These are phyloP conservation scores for Arthromyces matolae DNA, from an alignment of 768 basidiomycete species.

Conservation along the genomic window DNA sequence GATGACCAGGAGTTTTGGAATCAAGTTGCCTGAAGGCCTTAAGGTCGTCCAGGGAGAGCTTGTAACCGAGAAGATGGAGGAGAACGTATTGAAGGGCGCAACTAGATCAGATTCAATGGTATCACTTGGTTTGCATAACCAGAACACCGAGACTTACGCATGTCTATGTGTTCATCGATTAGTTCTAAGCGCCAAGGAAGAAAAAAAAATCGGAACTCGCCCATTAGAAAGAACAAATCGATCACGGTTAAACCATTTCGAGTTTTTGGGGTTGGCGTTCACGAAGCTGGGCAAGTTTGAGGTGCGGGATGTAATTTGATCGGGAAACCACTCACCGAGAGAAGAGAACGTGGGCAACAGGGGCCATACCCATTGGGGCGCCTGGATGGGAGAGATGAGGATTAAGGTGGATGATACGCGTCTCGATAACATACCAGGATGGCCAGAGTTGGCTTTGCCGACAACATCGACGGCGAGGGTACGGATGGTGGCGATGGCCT, in stretches of 20 bases:
- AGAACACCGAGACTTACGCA: conserved; percentile 58
- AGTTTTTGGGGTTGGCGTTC: conserved; percentile 83
- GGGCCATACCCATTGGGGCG: conserved; percentile 94
- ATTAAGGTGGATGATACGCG: conserved; percentile 3
- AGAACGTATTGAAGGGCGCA: conserved; percentile 93
- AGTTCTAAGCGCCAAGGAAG: conserved; percentile 5
- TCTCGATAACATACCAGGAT: conserved; percentile 56
- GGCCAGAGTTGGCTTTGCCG: conserved; percentile 89
- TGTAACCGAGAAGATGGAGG: conserved; percentile 89
- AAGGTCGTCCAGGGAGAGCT: conserved; percentile 87
- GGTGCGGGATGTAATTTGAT: background rate
- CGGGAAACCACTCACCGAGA: conserved; percentile 45
- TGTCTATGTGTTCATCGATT: conserved; percentile 45
- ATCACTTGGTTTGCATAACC: background rate
- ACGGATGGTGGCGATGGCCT: conserved; percentile 69
- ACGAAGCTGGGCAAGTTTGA: conserved; percentile 54
- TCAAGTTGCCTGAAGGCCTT: conserved; percentile 90
- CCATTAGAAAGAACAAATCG: conserved; percentile 96
- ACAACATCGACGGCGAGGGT: conserved; percentile 75
- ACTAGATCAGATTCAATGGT: conserved; percentile 34
- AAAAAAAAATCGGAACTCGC: conserved; percentile 37
- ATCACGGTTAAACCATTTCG: conserved; percentile 95
- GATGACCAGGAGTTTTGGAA: conserved; percentile 91
- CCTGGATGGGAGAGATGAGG: conserved; percentile 39
- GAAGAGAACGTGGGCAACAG: conserved; percentile 77